Evolutionary conservation across 805 yeast genomes (phyloP).

Genomic region (Vanderwaltozyma verrucispora): DNA sequence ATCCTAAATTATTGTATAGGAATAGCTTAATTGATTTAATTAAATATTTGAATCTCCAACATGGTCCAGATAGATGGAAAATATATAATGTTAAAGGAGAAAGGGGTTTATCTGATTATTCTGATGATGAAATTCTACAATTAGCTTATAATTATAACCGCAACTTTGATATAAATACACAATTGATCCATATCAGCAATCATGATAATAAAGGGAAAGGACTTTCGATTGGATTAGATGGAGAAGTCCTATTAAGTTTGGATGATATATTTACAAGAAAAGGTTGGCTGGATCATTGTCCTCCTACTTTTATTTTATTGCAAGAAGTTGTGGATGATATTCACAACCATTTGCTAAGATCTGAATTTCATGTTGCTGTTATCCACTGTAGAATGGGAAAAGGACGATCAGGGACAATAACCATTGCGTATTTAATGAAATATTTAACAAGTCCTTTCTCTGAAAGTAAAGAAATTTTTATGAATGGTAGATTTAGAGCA

Average conservation of each 20-base stretch:
- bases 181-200: slow-evolving; percentile 3
- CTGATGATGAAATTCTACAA: slow-evolving; percentile 14
- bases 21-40: slow-evolving; percentile 44
- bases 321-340: slow-evolving; percentile 37
- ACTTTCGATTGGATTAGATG: background rate
- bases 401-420: slow-evolving; percentile 78
- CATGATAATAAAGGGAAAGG: background rate
- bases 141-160: background rate
- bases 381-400: slow-evolving; percentile 88
- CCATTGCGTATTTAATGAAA: slow-evolving; percentile 60
- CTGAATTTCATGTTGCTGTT: slow-evolving; percentile 42
- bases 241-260: background rate
- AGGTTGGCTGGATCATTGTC: slow-evolving; percentile 71
- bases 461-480: slow-evolving; percentile 44
- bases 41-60: slow-evolving; percentile 35
- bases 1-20: slow-evolving; percentile 37
- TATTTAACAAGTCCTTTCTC: slow-evolving; percentile 29
- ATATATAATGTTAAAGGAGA: slow-evolving; percentile 66
- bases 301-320: slow-evolving; percentile 54
- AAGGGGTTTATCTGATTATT: slow-evolving; percentile 31
- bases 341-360: slow-evolving; percentile 29
- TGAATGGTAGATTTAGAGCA: slow-evolving; percentile 44
- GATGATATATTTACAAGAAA: slow-evolving; percentile 4
- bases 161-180: slow-evolving; percentile 2
- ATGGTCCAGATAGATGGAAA: slow-evolving; percentile 50